These are phyloP conservation scores for Podila horticola DNA, from an alignment of 192 early-diverging fungal species.

Conservation along the genomic window DNA sequence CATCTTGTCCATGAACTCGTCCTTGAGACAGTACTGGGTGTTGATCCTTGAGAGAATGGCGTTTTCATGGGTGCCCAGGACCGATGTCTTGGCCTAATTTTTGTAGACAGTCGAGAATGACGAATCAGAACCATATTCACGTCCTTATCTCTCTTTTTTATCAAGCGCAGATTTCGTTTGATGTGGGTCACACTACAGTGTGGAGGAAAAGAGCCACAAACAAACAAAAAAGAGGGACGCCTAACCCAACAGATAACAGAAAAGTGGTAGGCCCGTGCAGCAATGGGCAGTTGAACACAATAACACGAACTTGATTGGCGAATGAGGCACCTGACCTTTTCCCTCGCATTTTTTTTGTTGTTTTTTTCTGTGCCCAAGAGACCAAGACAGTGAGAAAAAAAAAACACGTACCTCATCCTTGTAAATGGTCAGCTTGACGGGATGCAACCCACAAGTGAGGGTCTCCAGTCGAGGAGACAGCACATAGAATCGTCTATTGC, in stretches of 20 bases:
- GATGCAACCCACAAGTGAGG: constrained; percentile 39
- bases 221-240: no score
- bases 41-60: constrained; percentile 47
- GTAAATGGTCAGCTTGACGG: constrained; percentile 44
- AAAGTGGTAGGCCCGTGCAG: not conserved
- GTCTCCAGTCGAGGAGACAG: constrained; percentile 44
- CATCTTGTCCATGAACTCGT: constrained; percentile 50
- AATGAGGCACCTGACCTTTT: no score
- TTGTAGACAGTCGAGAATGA: no score
- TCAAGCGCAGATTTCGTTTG: no score
- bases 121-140: no score
- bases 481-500: constrained; percentile 42
- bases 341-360: no score
- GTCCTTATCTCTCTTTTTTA: no score
- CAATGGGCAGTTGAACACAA: not conserved
- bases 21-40: constrained; percentile 49
- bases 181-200: not conserved
- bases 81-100: constrained; percentile 21
- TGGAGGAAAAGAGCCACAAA: not conserved
- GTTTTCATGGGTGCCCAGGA: constrained; percentile 42
- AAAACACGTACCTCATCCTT: constrained; percentile 33
- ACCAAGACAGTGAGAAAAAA: not conserved
- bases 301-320: no score
- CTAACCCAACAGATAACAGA: no score
- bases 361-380: not conserved